Evolutionary conservation across 352 stramenopile genomes (phyloP), one percentile per base, ranked within the genome.

Genomic region (Phytophthora cryptogea): DNA sequence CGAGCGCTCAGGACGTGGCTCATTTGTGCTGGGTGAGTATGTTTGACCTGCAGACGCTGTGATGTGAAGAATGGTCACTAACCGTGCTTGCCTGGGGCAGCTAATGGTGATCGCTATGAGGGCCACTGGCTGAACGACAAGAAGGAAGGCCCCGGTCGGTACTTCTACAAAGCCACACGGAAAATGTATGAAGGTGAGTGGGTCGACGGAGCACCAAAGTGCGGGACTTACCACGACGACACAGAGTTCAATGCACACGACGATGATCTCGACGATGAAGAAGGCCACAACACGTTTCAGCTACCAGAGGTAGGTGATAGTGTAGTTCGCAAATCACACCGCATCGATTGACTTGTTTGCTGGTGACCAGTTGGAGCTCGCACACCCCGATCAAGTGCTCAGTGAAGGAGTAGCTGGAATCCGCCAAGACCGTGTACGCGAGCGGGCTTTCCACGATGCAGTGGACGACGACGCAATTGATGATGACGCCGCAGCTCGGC

Each of bases 181-280:
- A 94, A 94, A 49, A 72, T 93, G 43, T 97, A 97, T 71, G 84
- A 96, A 70, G 91, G 88, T 31, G 86, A 97, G 63, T 97, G 91
- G 91, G 81, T 88, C 11, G 77, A 88, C 30, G 89, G 70, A 16
- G 68, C 75, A 0, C 83, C 90, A 0, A 79, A 89, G 39, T 96
- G 88, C 53, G 90, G 90, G 2, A 86, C 71, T 3, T 91, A 89
- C 59, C 63, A 74, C 48, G 72, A 88, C 54, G 63, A 73, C 41
- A 50, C 65, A 0, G 63, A 71, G 37, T 66, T 41, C 31, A 73
- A 82, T 36, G 23, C 57, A 13, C 68, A 76, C 2, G 61, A 63
- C 31, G 72, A 84, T 27, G 51, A 67, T 14, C 64, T 75, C 8
- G 56, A 69, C 10, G 68, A 77, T 9, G 49, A 54, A 14, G 50